A percentile compares a stretch with the other conserved stretches of the same genome.
Evolutionary conservation across 257 asterid genomes (phyloP).

Genomic region (Thymus quinquecostatus): DNA sequence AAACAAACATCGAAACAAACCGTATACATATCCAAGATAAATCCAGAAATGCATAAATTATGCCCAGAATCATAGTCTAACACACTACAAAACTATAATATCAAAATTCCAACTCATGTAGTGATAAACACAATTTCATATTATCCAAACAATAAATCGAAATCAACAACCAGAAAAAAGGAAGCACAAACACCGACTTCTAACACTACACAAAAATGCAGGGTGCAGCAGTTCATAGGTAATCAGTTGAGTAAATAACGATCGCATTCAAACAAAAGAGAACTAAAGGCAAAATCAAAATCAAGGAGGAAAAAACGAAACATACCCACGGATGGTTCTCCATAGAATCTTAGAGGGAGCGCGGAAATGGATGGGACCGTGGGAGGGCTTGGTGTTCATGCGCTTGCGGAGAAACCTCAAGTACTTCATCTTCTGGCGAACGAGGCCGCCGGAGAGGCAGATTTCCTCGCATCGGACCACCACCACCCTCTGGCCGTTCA

Average conservation of each 20-base stretch:
- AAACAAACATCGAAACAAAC: no score
- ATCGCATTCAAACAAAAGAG: not conserved
- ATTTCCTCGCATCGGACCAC: constrained; percentile 54
- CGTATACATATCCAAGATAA: no score
- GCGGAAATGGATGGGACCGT: constrained; percentile 57
- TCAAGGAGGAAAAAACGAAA: not conserved
- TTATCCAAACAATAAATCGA: not conserved
- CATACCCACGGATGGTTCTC: constrained; percentile 63
- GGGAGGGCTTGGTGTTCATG: constrained; percentile 59
- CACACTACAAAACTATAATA: not conserved
- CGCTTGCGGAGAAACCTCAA: constrained; percentile 52
- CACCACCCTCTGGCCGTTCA: constrained; percentile 53
- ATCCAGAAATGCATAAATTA: not conserved
- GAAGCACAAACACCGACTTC: not conserved
- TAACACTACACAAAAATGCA: not conserved
- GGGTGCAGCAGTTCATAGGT: not conserved
- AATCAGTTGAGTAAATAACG: not conserved
- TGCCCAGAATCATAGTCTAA: not conserved
- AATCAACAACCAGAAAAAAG: not conserved
- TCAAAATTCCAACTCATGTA: no score
- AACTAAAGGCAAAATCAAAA: not conserved
- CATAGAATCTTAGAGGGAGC: constrained; percentile 60
- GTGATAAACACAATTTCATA: no score
- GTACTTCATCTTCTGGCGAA: constrained; percentile 61
- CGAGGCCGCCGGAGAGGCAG: constrained; percentile 58